Percentiles rank a stretch among this genome's conserved stretches.
phyloP scores from a whole-genome alignment of 176 grass and related monocot species.

The Rhynchospora breviuscula region DNA sequence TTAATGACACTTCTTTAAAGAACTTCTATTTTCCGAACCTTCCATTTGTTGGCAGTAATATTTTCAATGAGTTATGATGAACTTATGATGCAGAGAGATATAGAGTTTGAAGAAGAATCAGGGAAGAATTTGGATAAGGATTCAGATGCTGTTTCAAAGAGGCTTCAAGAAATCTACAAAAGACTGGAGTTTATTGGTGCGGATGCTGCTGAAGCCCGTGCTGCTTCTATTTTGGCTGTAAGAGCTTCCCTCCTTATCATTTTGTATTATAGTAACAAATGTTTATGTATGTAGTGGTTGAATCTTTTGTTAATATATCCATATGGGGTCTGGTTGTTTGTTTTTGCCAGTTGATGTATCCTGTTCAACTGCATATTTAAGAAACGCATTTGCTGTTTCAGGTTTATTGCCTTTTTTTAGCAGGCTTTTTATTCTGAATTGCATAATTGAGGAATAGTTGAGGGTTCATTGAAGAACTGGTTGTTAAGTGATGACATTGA shows the following conservation, averaged over 20 bases:
- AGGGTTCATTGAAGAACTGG: background rate
- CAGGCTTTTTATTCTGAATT: background rate
- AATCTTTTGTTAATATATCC: background rate
- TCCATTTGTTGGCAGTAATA: conserved; percentile 1
- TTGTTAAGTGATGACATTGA: background rate
- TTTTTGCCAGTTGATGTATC: background rate
- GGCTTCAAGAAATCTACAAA: conserved; percentile 93
- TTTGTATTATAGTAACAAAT: background rate
- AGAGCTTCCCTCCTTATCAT: conserved; percentile 23
- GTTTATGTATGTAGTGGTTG: background rate
- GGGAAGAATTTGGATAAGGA: conserved; percentile 47
- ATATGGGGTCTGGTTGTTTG: background rate
- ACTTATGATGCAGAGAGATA: conserved; percentile 58
- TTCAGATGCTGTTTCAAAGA: conserved; percentile 71
- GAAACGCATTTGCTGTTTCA: background rate
- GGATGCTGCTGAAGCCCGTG: conserved; percentile 87
- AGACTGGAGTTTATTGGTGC: conserved; percentile 86
- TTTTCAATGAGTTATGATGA: background rate
- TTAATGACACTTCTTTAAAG: conserved; percentile 13
- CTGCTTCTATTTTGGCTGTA: conserved; percentile 89
- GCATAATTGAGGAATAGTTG: background rate
- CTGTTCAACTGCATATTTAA: background rate
- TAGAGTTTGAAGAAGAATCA: conserved; percentile 73
- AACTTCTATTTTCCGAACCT: background rate
- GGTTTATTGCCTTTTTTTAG: background rate